Conservation (phyloP, 805 yeast species). For the Isabelozyma rhagii region DNA sequence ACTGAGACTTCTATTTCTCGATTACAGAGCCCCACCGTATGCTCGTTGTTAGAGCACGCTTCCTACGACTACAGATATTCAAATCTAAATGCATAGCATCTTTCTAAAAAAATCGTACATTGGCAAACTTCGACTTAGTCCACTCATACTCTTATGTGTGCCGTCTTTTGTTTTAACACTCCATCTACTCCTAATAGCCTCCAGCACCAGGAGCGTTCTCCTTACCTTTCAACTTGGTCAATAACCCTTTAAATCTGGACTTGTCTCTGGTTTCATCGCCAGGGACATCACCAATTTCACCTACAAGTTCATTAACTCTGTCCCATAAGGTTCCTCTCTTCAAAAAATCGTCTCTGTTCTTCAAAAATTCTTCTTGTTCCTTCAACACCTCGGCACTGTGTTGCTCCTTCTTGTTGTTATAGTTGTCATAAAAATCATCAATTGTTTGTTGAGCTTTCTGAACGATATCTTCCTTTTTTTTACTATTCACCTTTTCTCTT, state of each 20-base stretch:
- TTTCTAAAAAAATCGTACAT: too few species aligned
- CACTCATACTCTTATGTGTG: neutral
- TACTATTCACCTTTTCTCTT: slow-evolving; percentile 68
- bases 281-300: slow-evolving; percentile 38
- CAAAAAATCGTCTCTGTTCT: slow-evolving; percentile 67
- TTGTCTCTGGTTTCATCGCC: slow-evolving; percentile 58
- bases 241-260: slow-evolving; percentile 64
- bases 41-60: too few species aligned
- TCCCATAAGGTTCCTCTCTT: slow-evolving; percentile 56
- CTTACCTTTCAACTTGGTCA: slow-evolving; percentile 65
- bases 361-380: slow-evolving; percentile 69
- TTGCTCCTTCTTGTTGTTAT: slow-evolving; percentile 77
- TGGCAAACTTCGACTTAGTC: too few species aligned
- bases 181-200: slow-evolving; percentile 40
- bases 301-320: slow-evolving; percentile 51
- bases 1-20: too few species aligned
- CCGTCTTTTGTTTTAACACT: neutral
- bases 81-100: too few species aligned
- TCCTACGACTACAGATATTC: too few species aligned
- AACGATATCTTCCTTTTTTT: slow-evolving; percentile 63
- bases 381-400: slow-evolving; percentile 58
- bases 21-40: too few species aligned
- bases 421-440: slow-evolving; percentile 90
- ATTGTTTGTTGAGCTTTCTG: slow-evolving; percentile 77
- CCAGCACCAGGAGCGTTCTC: slow-evolving; percentile 75